A percentile compares a stretch with the other conserved stretches of the same genome.
Conservation (phyloP, 2,329 filamentous ascomycete species). For the Ambrosiella beaveri region DNA sequence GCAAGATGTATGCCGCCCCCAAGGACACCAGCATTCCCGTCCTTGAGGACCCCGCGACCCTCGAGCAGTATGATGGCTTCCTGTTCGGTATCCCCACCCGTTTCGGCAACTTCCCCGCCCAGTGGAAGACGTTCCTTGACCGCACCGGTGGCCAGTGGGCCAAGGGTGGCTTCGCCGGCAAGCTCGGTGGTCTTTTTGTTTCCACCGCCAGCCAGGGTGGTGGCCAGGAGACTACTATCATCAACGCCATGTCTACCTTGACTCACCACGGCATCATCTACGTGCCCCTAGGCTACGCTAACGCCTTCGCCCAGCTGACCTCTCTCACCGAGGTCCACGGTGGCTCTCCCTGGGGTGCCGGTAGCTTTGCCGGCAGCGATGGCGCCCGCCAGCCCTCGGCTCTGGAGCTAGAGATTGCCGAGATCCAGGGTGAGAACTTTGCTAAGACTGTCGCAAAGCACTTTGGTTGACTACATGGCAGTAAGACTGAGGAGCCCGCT, state of each 20-base stretch:
- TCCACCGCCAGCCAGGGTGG: constrained; percentile 71
- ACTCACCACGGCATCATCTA: constrained; percentile 90
- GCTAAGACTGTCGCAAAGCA: constrained; percentile 57
- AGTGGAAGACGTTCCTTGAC: constrained; percentile 94
- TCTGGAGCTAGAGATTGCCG: constrained; percentile 64
- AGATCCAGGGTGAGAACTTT: constrained; percentile 70
- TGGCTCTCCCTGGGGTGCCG: constrained; percentile 82
- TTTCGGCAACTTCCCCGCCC: constrained; percentile 91
- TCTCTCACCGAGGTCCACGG: constrained; percentile 69
- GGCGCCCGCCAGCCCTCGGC: constrained; percentile 66
- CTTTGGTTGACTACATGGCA: constrained; percentile 63
- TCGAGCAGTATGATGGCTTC: constrained; percentile 70
- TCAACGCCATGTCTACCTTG: constrained; percentile 69
- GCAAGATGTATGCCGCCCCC: constrained; percentile 77
- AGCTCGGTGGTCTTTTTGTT: constrained; percentile 82
- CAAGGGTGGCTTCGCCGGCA: constrained; percentile 61
- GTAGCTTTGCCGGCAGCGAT: constrained; percentile 65
- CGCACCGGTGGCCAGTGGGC: constrained; percentile 73
- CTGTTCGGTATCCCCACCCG: constrained; percentile 89
- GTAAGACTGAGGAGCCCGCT: constrained; percentile 20
- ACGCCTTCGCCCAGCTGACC: constrained; percentile 50
- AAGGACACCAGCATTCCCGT: constrained; percentile 53
- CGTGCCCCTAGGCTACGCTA: constrained; percentile 87
- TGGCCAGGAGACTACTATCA: constrained; percentile 78
- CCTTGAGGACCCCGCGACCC: constrained; percentile 36